Percentiles rank a stretch among this genome's conserved stretches.
These are phyloP conservation scores for Coemansia sp. DNA, from an alignment of 192 early-diverging fungal species.

Conservation along the genomic window DNA sequence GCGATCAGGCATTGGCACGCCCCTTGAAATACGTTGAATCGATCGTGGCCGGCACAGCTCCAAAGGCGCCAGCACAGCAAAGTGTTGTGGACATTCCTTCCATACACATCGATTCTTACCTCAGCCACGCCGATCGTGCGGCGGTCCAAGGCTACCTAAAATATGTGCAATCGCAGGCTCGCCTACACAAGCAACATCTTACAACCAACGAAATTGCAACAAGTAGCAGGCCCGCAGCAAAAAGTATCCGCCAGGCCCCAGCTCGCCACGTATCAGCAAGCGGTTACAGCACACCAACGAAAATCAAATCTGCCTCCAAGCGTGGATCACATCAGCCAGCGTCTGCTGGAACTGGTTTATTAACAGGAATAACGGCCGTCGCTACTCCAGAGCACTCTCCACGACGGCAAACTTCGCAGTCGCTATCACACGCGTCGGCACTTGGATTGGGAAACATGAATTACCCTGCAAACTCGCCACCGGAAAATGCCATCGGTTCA, in stretches of 20 bases:
- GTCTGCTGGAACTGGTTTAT: slow-evolving; percentile 12
- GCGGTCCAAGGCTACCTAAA: not conserved
- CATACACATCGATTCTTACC: slow-evolving; percentile 34
- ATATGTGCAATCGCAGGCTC: not conserved
- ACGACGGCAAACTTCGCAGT: not conserved
- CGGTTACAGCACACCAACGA: slow-evolving; percentile 3
- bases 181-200: not conserved
- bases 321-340: slow-evolving; percentile 15
- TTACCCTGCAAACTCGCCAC: not conserved
- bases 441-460: slow-evolving; percentile 2
- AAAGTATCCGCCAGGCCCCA: not conserved
- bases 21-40: slow-evolving; percentile 42
- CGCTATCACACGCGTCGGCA: not conserved
- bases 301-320: not conserved
- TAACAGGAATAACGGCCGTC: slow-evolving; percentile 42
- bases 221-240: not conserved
- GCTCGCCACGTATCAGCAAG: not conserved
- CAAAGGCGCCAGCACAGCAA: slow-evolving; percentile 30
- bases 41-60: slow-evolving; percentile 19
- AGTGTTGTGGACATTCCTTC: slow-evolving; percentile 34
- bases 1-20: slow-evolving; percentile 22
- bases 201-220: not conserved
- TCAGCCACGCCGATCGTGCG: slow-evolving; percentile 19
- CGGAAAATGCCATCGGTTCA: too few relatives aligned
- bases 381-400: slow-evolving; percentile 45